Evolutionary conservation across 148 eudicot genomes (phyloP).

Genomic region (Pharnaceum exiguum): DNA sequence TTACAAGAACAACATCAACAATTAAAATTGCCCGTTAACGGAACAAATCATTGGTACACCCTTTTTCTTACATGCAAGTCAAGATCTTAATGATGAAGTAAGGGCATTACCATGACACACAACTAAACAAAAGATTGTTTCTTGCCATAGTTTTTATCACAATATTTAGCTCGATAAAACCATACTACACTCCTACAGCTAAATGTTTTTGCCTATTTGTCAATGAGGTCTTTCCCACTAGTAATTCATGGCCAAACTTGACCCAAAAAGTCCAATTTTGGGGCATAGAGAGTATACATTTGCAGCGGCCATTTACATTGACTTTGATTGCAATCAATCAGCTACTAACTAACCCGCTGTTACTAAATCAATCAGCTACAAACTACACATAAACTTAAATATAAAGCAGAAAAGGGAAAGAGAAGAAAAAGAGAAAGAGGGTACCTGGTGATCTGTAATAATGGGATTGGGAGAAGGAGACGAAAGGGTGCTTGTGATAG

Average conservation of each 20-base stretch:
- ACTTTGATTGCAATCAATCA: background rate
- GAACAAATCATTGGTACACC: no score
- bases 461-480: slow-evolving; percentile 7
- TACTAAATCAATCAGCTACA: background rate
- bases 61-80: no score
- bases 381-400: background rate
- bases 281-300: background rate
- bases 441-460: slow-evolving; percentile 26
- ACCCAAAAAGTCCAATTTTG: background rate
- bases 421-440: slow-evolving; percentile 5
- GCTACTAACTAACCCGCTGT: background rate
- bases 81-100: no score
- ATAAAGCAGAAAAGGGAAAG: background rate
- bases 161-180: no score
- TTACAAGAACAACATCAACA: no score
- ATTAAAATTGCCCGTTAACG: no score
- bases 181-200: background rate
- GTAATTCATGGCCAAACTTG: no score
- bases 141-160: no score
- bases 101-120: no score
- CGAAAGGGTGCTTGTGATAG: background rate
- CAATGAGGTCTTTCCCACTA: no score
- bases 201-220: background rate
- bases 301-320: background rate
- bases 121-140: no score